Evolutionary conservation across 495 filamentous ascomycete genomes (phyloP).

Genomic region (Trypethelium eluteriae): DNA sequence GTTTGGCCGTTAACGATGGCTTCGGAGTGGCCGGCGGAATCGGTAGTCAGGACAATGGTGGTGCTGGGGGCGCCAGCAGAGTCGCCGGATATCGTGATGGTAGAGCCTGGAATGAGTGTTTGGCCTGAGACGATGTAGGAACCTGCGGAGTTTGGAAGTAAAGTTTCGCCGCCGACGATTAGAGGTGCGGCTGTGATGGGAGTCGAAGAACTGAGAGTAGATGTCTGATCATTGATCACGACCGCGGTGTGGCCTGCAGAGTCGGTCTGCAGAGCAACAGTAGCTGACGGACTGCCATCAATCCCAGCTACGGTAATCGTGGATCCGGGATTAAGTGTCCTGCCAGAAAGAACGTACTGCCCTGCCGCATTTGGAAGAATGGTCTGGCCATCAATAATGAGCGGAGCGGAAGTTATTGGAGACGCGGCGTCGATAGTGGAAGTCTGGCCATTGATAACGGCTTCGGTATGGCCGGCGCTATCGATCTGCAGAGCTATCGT

Average conservation of each 20-base stretch:
- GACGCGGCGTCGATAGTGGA: neutral
- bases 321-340: neutral
- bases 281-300: neutral
- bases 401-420: neutral
- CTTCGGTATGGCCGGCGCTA: neutral
- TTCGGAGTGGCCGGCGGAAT: neutral
- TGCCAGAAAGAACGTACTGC: neutral
- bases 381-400: neutral
- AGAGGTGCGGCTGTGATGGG: neutral
- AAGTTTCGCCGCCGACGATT: neutral
- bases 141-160: neutral
- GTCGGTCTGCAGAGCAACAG: neutral
- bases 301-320: neutral
- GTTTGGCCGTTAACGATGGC: slow-evolving; percentile 11
- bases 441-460: neutral
- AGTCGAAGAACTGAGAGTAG: neutral
- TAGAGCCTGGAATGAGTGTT: slow-evolving; percentile 9
- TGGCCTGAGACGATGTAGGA: slow-evolving; percentile 9
- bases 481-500: neutral
- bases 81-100: slow-evolving; percentile 9
- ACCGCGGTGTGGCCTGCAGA: neutral
- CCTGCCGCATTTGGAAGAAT: neutral
- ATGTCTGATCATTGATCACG: neutral
- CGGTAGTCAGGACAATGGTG: slow-evolving; percentile 2
- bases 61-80: neutral